These are phyloP conservation scores for Xylariomycetidae sp. DNA, from an alignment of 2,329 filamentous ascomycete genomes.

Conservation along the genomic window DNA sequence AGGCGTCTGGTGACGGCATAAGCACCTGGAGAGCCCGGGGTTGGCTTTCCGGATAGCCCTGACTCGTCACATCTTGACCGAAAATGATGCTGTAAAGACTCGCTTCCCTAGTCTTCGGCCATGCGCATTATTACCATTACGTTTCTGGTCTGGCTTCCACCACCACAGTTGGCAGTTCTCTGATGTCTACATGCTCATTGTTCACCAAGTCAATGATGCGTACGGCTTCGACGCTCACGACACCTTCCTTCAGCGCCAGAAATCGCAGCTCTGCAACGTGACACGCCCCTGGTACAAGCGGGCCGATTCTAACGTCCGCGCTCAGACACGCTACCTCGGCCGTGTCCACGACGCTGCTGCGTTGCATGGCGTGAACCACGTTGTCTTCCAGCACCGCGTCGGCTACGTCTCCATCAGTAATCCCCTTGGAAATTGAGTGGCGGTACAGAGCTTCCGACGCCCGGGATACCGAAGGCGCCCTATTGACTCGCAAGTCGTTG, in stretches of 20 bases:
- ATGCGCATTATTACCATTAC: slow-evolving; percentile 2
- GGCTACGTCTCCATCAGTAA: slow-evolving; percentile 38
- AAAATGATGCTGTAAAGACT: too few species aligned
- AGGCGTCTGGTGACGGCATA: too few species aligned
- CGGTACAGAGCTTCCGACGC: slow-evolving; percentile 12
- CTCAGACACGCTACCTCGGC: slow-evolving; percentile 69
- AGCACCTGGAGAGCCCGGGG: too few species aligned
- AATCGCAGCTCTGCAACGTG: slow-evolving; percentile 70
- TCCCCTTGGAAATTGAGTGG: slow-evolving; percentile 9
- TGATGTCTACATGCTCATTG: slow-evolving; percentile 71
- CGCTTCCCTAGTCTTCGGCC: too few species aligned
- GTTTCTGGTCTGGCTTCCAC: slow-evolving; percentile 30
- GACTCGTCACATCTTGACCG: too few species aligned
- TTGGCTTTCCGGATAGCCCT: too few species aligned
- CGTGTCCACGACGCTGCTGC: slow-evolving; percentile 54
- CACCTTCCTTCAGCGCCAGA: slow-evolving; percentile 59
- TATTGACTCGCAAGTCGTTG: slow-evolving; percentile 46
- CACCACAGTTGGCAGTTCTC: slow-evolving; percentile 65
- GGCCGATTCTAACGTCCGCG: slow-evolving; percentile 67
- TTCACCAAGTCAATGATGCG: slow-evolving; percentile 67
- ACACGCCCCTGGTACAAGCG: slow-evolving; percentile 64
- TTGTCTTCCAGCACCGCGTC: slow-evolving; percentile 68
- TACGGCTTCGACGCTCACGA: slow-evolving; percentile 65
- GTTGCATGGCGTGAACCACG: slow-evolving; percentile 65
- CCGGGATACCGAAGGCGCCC: slow-evolving; percentile 49